phyloP scores from a whole-genome alignment of 2,329 filamentous ascomycete genomes.

The Microcera coccophila region DNA sequence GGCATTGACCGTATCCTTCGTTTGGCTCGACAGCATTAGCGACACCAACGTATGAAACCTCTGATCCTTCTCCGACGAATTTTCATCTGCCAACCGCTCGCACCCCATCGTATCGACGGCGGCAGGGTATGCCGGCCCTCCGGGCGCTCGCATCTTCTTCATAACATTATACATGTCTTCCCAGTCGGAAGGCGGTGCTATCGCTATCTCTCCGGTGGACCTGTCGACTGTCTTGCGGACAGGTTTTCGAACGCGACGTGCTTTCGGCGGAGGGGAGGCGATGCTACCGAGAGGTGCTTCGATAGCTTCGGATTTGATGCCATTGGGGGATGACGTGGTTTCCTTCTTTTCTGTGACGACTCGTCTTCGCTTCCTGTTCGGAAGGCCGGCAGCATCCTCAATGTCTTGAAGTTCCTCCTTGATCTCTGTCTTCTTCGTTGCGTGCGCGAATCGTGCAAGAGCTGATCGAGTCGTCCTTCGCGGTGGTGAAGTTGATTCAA shows the following conservation, averaged over 20 bases:
- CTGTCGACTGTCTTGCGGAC: conserved; percentile 42
- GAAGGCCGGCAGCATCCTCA: conserved; percentile 49
- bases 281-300: conserved; percentile 26
- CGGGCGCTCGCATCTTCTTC: conserved; percentile 66
- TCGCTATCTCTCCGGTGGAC: conserved; percentile 37
- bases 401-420: conserved; percentile 43
- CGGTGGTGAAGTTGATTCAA: conserved; percentile 28
- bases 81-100: conserved; percentile 62
- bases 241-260: conserved; percentile 41
- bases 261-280: conserved; percentile 24
- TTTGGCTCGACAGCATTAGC: conserved; percentile 89
- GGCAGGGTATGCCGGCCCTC: conserved; percentile 61
- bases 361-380: conserved; percentile 30
- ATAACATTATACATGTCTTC: conserved; percentile 74
- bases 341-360: conserved; percentile 15
- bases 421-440: conserved; percentile 22
- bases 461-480: conserved; percentile 48
- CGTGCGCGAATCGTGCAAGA: conserved; percentile 46
- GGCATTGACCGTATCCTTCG: conserved; percentile 86
- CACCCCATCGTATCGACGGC: conserved; percentile 98
- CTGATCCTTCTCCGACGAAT: conserved; percentile 51
- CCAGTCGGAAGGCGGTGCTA: conserved; percentile 73
- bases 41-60: conserved; percentile 84
- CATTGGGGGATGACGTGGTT: conserved; percentile 13
- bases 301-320: conserved; percentile 39